Evolutionary conservation across 2,329 filamentous ascomycete genomes (phyloP).

Genomic region (Pseudocercospora fijiensis): DNA sequence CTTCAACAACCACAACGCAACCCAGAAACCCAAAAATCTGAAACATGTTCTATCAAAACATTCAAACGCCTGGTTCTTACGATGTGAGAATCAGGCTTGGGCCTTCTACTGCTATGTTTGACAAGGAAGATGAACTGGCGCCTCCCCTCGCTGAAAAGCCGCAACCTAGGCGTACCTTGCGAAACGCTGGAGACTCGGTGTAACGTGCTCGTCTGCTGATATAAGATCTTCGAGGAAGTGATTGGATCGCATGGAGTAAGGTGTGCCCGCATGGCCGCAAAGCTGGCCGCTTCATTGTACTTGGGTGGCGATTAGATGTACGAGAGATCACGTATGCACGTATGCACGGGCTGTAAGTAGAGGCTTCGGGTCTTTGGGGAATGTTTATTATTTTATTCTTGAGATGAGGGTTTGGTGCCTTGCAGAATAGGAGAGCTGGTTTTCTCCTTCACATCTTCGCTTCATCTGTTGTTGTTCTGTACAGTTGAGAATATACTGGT

Average conservation of each 20-base stretch:
- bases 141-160: constrained; percentile 17
- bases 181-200: constrained; percentile 10
- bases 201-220: constrained; percentile 15
- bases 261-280: constrained; percentile 18
- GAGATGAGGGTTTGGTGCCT: constrained; percentile 18
- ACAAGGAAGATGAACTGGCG: constrained; percentile 12
- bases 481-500: background rate
- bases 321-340: background rate
- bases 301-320: constrained; percentile 14
- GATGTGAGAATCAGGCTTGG: background rate
- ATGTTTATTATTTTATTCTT: constrained; percentile 16
- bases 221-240: constrained; percentile 3
- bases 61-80: constrained; percentile 4
- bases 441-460: constrained; percentile 1
- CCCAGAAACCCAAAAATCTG: background rate
- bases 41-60: constrained; percentile 12
- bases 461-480: constrained; percentile 3
- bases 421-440: constrained; percentile 13
- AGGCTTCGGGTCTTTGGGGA: constrained; percentile 2
- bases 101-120: constrained; percentile 7
- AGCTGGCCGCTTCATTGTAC: constrained; percentile 8
- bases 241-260: constrained; percentile 18
- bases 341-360: constrained; percentile 14
- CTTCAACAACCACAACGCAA: background rate
- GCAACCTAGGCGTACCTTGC: constrained; percentile 18